Evolutionary conservation across 495 filamentous ascomycete genomes (phyloP), one percentile per base, ranked within the genome.

Genomic region (Lasiosphaeris hirsuta): DNA sequence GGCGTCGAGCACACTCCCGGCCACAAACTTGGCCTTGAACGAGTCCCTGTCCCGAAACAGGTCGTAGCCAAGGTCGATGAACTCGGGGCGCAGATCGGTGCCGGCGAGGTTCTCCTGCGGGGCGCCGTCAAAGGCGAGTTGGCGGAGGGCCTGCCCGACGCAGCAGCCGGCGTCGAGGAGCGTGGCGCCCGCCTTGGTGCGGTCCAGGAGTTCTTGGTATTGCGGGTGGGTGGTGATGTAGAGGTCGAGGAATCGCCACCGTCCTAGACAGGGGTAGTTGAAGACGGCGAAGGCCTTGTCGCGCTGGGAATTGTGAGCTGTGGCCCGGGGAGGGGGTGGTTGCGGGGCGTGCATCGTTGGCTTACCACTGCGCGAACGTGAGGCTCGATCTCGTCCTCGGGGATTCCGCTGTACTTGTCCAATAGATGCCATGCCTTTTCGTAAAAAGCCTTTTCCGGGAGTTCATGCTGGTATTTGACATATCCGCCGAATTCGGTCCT

Each of bases 11-110:
- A 88, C 70, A 58, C 86, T 75, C 1, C 58, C 70, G 4, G 63
- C 64, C 0, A 86, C 65, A 58, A 88, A 86, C 0, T 58, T 58
- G 6, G 70, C 64, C 19, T 74, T 54, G 8, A 84, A 71, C 0
- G 58, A 69, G n/a, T 70, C 72, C 13, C 63, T 55, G 61, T 84
- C 79, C 0, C 63, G 53, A 54, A 83, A 86, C 1, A 84, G 69
- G 7, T 76, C 72, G 49, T 81, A 81, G 7, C 81, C 82, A 2
- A 84, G 64, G 0, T 79, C 77, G 37, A 83, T 72, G 56, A 83
- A 81, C 15, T 74, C 66, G 4, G 55, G 49, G n/a, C 67, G 56
- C 4, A 84, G 59, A 56, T 86, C 80, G 4, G 65, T 61, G 1
- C 78, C 83, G 52, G 66, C 69, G 13, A 81, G 63, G 36, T 76